A percentile compares a stretch with the other conserved stretches of the same genome.
phyloP scores from a whole-genome alignment of 2,329 filamentous ascomycete species.

The Leptographium radiaticola region DNA sequence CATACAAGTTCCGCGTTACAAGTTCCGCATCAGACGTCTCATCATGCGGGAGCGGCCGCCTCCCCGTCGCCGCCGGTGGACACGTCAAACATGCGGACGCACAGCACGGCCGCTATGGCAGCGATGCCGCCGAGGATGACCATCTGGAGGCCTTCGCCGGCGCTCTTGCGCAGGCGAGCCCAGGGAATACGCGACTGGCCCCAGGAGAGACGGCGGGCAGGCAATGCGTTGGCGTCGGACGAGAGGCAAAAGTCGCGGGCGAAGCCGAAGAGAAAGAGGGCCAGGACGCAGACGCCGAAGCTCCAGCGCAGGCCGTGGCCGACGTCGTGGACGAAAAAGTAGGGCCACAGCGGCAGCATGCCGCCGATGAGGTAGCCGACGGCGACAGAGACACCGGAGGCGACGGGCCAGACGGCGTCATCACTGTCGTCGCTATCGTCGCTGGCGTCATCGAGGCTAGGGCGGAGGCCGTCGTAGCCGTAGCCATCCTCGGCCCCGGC shows the following conservation, averaged over 20 bases:
- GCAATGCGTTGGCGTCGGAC: not conserved
- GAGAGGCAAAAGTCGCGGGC: constrained; percentile 14
- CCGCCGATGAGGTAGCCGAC: constrained; percentile 19
- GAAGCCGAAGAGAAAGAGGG: constrained; percentile 19
- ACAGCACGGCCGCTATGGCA: constrained; percentile 17
- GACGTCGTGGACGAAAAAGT: constrained; percentile 16
- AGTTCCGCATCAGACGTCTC: too few relatives aligned
- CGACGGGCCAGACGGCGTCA: constrained; percentile 11
- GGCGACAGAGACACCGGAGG: constrained; percentile 16
- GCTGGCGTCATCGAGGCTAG: constrained; percentile 2
- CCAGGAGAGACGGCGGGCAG: not conserved
- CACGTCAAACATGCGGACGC: constrained; percentile 15
- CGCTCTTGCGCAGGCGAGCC: constrained; percentile 13
- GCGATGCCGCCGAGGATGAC: constrained; percentile 18
- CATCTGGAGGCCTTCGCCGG: constrained; percentile 19
- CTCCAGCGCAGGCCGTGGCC: constrained; percentile 19
- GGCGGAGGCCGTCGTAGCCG: not conserved
- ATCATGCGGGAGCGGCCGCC: too few relatives aligned
- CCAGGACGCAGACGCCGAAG: constrained; percentile 17
- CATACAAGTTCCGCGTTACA: too few relatives aligned
- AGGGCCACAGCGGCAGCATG: constrained; percentile 18
- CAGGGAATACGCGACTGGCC: constrained; percentile 8
- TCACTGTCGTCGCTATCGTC: constrained; percentile 1
- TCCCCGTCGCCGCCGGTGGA: not conserved
- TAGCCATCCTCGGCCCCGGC: not conserved